Evolutionary conservation across 1,139 yeast species (phyloP).

Genomic region (Candida frijolesensis): DNA sequence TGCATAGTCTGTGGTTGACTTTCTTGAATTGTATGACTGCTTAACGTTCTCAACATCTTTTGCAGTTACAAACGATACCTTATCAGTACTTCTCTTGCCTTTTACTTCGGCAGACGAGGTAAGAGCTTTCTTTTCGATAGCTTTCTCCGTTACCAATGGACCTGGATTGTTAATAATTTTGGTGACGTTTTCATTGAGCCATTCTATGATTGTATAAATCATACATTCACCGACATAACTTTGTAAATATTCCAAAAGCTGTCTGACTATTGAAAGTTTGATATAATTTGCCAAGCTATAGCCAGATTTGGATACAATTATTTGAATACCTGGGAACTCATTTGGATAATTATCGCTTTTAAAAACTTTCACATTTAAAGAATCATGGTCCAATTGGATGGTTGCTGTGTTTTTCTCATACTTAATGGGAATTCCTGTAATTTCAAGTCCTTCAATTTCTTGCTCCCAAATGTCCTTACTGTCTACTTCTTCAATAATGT

Average conservation of each 20-base stretch:
- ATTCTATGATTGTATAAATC: conserved; percentile 66
- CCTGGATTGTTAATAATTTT: conserved; percentile 74
- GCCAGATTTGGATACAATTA: conserved; percentile 48
- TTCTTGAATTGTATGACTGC: conserved; percentile 21
- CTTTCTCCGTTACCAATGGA: conserved; percentile 38
- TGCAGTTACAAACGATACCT: neutral
- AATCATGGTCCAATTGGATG: conserved; percentile 34
- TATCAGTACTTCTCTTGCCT: neutral
- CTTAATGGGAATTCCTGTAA: conserved; percentile 44
- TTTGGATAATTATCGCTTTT: conserved; percentile 58
- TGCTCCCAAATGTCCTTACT: conserved; percentile 63
- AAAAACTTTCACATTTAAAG: conserved; percentile 45
- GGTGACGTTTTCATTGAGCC: conserved; percentile 67
- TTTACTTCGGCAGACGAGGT: neutral
- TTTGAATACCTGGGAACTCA: conserved; percentile 62
- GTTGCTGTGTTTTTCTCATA: conserved; percentile 25
- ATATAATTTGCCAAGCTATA: conserved; percentile 72
- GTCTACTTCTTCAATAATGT: conserved; percentile 14
- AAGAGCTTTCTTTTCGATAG: neutral
- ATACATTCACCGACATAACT: conserved; percentile 68
- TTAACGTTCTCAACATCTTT: conserved; percentile 23
- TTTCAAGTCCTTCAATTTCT: conserved; percentile 70
- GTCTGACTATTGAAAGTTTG: conserved; percentile 61
- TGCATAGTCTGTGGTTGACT: conserved; percentile 16
- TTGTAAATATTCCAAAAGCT: conserved; percentile 45